phyloP scores from a whole-genome alignment of 2,329 filamentous ascomycete genomes.

The Diaporthe longicolla region DNA sequence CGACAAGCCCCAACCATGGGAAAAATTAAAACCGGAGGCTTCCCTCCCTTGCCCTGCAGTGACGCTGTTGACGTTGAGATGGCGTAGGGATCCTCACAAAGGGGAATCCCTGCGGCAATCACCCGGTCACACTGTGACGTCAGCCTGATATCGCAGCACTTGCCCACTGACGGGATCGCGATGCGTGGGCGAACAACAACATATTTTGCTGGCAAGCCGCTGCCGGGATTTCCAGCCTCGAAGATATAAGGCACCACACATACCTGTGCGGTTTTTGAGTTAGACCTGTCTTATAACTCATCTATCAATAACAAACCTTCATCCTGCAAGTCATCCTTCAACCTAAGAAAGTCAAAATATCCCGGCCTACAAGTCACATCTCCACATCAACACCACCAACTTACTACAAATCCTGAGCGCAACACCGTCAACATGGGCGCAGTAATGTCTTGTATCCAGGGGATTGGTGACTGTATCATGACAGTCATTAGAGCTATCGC shows the following conservation, averaged over 20 bases:
- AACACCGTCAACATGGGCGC: conserved; percentile 40
- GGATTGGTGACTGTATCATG: conserved; percentile 42
- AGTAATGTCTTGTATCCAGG: conserved; percentile 42
- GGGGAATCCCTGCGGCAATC: conserved; percentile 29
- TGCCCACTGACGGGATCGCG: conserved; percentile 9
- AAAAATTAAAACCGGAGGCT: conserved; percentile 9
- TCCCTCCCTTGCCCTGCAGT: conserved; percentile 9
- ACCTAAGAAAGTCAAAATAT: neutral
- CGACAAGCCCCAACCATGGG: neutral
- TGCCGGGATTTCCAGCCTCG: neutral
- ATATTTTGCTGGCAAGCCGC: neutral
- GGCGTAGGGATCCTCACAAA: conserved; percentile 32
- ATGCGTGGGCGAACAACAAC: neutral
- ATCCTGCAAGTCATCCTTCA: conserved; percentile 7
- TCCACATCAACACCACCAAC: neutral
- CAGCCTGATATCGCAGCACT: neutral
- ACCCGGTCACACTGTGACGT: conserved; percentile 31
- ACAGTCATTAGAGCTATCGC: conserved; percentile 76
- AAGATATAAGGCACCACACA: conserved; percentile 24
- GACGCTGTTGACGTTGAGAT: conserved; percentile 31
- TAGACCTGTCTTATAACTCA: neutral
- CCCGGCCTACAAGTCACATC: neutral
- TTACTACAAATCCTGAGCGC: neutral
- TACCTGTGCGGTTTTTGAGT: neutral
- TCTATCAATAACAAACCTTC: conserved; percentile 16